Evolutionary conservation across 164 flowering plant genomes (phyloP), one percentile per base, ranked within the genome.

Genomic region (Magnolia kwangsiensis): DNA sequence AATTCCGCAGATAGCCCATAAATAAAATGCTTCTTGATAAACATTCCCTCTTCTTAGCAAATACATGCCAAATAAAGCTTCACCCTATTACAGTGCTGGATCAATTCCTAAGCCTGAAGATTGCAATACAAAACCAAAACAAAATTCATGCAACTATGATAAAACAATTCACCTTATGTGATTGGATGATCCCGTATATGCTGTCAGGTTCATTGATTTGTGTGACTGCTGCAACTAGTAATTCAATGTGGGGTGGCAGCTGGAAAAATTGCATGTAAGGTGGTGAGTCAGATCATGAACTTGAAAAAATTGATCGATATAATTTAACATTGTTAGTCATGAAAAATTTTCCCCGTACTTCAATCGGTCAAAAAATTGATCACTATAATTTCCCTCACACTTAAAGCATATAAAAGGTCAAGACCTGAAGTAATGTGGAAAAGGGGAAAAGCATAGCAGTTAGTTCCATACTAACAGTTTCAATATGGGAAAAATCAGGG

Each of bases 171-270:
- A 96, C 99, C 94, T 94, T 94, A 82, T 92, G 91, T 23, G 98
- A 93, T 80, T 90, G 99, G 74, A 93, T 83, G 73, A 96, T 90
- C 77, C 99, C 99, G 88, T 96, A 92, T 71, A 96, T 84, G 84
- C 99, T 91, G 85, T 96, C 99, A 50, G 97, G 97, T 82, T 96
- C 99, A 86, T 96, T 96, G 78, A 96, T 91, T 67, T 85, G 89
- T 69, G 90, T 93, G 76, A 93, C 84, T 58, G 99, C 99, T 50
- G 98, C 88, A 59, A 88, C 83, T 50, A 96, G 90, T 81, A 96
- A 78, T 77, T 91, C 96, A 81, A 93, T 82, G 65, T 93, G 99
- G 71, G 78, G 75, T 27, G 94, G 92, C 59, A 93, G 76, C 99
- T 96, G 88, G 50, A 70, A 37, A 78, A 73, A 61, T 37, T 58